Percentiles rank a stretch among this genome's conserved stretches.
phyloP scores from a whole-genome alignment of 1,284 basidiomycete genomes.

The Trichosporon coremiiforme region DNA sequence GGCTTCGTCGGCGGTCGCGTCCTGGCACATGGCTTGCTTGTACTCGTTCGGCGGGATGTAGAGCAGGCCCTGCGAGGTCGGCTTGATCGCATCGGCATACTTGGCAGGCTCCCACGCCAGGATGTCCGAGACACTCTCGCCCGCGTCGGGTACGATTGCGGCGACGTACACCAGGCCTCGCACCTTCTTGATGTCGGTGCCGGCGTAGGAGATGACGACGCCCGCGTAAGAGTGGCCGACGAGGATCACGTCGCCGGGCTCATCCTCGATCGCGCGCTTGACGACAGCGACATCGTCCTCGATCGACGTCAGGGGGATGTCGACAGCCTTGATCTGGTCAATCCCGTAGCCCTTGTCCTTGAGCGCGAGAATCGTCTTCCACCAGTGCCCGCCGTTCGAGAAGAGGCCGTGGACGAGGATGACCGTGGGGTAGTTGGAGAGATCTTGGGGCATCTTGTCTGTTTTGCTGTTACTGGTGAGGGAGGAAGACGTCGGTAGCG shows the following conservation, averaged over 20 bases:
- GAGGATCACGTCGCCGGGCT: constrained; percentile 14
- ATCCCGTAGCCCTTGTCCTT: constrained; percentile 19
- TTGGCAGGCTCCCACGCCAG: constrained; percentile 13
- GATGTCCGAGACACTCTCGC: constrained; percentile 15
- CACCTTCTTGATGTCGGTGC: constrained; percentile 19
- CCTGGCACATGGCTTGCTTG: constrained; percentile 3
- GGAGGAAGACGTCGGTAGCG: not conserved
- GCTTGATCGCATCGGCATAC: constrained; percentile 45
- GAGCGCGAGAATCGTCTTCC: constrained; percentile 14
- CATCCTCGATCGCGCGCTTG: constrained; percentile 16
- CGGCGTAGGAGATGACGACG: constrained; percentile 22
- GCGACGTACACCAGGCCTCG: constrained; percentile 23
- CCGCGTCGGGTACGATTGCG: constrained; percentile 20
- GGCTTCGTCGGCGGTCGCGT: constrained; percentile 8
- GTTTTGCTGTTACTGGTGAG: not conserved
- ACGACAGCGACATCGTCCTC: constrained; percentile 14
- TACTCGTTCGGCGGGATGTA: constrained; percentile 12
- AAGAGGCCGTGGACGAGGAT: constrained; percentile 25
- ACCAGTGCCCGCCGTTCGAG: constrained; percentile 13
- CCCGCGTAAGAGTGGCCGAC: constrained; percentile 22
- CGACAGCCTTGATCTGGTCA: constrained; percentile 18
- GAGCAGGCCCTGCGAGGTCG: constrained; percentile 6
- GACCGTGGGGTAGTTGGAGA: constrained; percentile 10
- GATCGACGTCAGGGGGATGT: constrained; percentile 20
- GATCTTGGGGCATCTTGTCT: not conserved